These are phyloP conservation scores for Halteria grandinella DNA, from an alignment of 73 alveolate genomes.

Conservation along the genomic window DNA sequence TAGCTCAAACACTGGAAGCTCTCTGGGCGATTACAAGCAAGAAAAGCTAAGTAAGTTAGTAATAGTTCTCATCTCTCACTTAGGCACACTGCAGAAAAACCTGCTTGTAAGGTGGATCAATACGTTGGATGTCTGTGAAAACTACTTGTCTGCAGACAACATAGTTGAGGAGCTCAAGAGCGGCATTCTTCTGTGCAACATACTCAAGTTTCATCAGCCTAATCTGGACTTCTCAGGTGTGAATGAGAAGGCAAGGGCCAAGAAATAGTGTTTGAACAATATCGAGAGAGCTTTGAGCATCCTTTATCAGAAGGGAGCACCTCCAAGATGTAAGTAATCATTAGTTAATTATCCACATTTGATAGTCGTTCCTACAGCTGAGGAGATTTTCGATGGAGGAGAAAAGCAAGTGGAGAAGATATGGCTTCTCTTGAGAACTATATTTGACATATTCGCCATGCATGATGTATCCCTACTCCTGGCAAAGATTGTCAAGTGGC, in stretches of 20 bases:
- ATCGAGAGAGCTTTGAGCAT: constrained; percentile 45
- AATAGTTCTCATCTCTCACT: not conserved
- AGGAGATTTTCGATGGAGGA: constrained; percentile 53
- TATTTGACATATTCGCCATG: constrained; percentile 50
- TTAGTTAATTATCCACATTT: not conserved
- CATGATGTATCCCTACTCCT: constrained; percentile 20
- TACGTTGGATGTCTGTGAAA: constrained; percentile 41
- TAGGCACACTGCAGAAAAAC: constrained; percentile 25
- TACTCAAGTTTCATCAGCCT: constrained; percentile 47
- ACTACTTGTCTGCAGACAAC: constrained; percentile 14
- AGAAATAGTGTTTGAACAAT: constrained; percentile 42
- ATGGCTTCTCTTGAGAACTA: constrained; percentile 21
- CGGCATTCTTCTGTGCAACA: constrained; percentile 39
- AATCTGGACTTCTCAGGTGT: constrained; percentile 46
- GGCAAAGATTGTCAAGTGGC: constrained; percentile 26
- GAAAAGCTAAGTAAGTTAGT: constrained; percentile 35
- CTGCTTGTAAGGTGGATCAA: constrained; percentile 54
- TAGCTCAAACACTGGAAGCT: no score
- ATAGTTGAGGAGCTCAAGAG: constrained; percentile 34
- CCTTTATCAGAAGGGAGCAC: constrained; percentile 35
- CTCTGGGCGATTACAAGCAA: constrained; percentile 39
- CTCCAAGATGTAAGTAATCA: constrained; percentile 31
- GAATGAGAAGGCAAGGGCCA: constrained; percentile 21
- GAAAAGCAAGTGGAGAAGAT: constrained; percentile 28
- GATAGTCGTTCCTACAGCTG: constrained; percentile 40